A percentile compares a stretch with the other conserved stretches of the same genome.
Evolutionary conservation across 148 eudicot genomes (phyloP).

Genomic region (Cornus florida): DNA sequence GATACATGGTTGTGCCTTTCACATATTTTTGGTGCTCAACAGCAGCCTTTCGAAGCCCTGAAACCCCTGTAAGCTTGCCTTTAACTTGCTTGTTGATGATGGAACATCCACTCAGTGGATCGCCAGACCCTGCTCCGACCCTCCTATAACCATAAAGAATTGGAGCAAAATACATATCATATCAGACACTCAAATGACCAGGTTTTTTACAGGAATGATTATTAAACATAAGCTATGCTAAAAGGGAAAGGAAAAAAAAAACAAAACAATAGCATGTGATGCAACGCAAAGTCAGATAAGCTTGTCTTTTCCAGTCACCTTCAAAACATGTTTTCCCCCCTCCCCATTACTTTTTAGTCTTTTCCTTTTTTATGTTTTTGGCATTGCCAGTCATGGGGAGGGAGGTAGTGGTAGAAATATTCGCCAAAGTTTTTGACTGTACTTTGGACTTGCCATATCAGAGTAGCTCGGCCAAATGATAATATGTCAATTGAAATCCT

Average conservation of each 20-base stretch:
- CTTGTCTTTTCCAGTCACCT: background rate
- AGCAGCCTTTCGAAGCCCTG: slow-evolving; percentile 55
- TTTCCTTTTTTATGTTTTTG: background rate
- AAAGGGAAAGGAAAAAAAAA: too few relatives aligned
- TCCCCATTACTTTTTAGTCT: background rate
- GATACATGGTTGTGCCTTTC: slow-evolving; percentile 73
- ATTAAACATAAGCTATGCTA: background rate
- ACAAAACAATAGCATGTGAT: too few relatives aligned
- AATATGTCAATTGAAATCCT: background rate
- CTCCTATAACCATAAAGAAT: slow-evolving; percentile 50
- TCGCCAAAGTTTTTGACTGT: background rate
- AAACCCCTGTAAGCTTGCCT: slow-evolving; percentile 20
- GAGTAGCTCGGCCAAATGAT: background rate
- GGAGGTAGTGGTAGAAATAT: background rate
- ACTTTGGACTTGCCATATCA: background rate
- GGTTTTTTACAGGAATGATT: background rate
- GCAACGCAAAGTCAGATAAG: background rate
- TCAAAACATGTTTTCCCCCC: background rate
- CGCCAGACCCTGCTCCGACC: slow-evolving; percentile 77
- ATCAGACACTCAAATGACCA: background rate
- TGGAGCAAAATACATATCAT: background rate
- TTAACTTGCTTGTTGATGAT: slow-evolving; percentile 44
- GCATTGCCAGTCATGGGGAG: too few relatives aligned
- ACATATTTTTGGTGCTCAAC: slow-evolving; percentile 71
- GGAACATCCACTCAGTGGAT: slow-evolving; percentile 71